Conservation (phyloP, 2,329 filamentous ascomycete species). For the Mycogone perniciosa region DNA sequence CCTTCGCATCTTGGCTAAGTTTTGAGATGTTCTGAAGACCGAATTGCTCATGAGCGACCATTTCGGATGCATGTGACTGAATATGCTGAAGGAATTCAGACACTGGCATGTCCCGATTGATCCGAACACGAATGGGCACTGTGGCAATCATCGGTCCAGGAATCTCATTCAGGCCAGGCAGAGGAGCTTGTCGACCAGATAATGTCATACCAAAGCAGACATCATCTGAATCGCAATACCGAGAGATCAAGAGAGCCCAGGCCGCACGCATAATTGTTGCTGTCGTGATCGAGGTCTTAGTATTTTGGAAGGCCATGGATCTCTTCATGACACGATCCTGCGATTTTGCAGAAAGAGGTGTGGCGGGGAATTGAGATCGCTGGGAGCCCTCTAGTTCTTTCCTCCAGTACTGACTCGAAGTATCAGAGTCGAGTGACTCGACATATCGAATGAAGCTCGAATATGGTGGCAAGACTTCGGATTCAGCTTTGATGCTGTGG, state of each 20-base stretch:
- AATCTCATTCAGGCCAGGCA: conserved; percentile 1
- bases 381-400: conserved; percentile 10
- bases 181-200: conserved; percentile 7
- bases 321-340: conserved; percentile 3
- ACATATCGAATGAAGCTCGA: conserved; percentile 1
- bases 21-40: conserved; percentile 24
- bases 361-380: conserved; percentile 8
- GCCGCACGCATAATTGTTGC: conserved; percentile 8
- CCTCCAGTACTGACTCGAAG: conserved; percentile 12
- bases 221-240: conserved; percentile 8
- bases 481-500: not conserved
- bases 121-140: conserved; percentile 5
- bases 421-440: not conserved
- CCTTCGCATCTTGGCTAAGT: conserved; percentile 10
- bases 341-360: not conserved
- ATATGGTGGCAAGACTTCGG: not conserved
- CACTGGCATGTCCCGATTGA: not conserved
- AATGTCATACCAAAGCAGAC: conserved; percentile 10
- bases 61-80: conserved; percentile 19
- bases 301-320: not conserved
- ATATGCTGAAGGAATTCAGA: conserved; percentile 13
- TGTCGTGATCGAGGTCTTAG: conserved; percentile 1
- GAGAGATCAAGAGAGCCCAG: conserved; percentile 10
- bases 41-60: conserved; percentile 21
- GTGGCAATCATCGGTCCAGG: conserved; percentile 8